A percentile compares a stretch with the other conserved stretches of the same genome.
Conservation (phyloP, 805 yeast species). For the Lachancea mirantina region DNA sequence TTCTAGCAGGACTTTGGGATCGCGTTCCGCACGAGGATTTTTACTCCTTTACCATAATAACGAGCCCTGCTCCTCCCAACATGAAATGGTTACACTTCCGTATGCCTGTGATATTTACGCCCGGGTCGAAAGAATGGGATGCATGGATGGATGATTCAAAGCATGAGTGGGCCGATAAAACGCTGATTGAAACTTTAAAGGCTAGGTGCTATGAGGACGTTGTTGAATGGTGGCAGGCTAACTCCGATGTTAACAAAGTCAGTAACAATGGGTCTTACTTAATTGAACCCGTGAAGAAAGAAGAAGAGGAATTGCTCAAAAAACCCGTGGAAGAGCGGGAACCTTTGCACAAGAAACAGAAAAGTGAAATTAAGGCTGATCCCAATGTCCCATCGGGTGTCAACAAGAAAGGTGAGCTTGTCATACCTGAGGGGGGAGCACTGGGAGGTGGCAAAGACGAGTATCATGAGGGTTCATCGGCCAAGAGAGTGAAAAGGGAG, state of each 20-base stretch:
- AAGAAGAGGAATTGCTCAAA: constrained; percentile 1
- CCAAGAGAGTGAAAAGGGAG: no score
- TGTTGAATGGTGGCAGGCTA: constrained; percentile 51
- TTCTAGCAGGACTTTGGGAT: constrained; percentile 55
- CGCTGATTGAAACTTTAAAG: constrained; percentile 36
- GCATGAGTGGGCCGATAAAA: constrained; percentile 34
- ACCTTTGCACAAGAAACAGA: constrained; percentile 1
- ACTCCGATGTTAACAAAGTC: constrained; percentile 57
- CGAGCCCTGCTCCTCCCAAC: constrained; percentile 59
- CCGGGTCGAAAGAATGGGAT: constrained; percentile 50
- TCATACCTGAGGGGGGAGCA: no score
- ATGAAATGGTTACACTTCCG: constrained; percentile 66
- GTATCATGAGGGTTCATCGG: no score
- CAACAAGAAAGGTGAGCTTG: constrained; percentile 1
- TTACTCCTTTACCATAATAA: constrained; percentile 60
- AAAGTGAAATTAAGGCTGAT: constrained; percentile 7
- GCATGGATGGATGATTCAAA: constrained; percentile 49
- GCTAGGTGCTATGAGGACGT: constrained; percentile 28
- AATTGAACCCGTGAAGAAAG: constrained; percentile 21
- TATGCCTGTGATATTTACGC: constrained; percentile 67
- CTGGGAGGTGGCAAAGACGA: no score
- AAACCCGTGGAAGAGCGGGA: not conserved
- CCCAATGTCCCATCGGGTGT: constrained; percentile 1
- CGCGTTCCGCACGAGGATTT: constrained; percentile 18
- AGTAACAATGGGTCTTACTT: constrained; percentile 36